Conservation (phyloP, 2,329 filamentous ascomycete species). For the Aspergillus sp. region DNA sequence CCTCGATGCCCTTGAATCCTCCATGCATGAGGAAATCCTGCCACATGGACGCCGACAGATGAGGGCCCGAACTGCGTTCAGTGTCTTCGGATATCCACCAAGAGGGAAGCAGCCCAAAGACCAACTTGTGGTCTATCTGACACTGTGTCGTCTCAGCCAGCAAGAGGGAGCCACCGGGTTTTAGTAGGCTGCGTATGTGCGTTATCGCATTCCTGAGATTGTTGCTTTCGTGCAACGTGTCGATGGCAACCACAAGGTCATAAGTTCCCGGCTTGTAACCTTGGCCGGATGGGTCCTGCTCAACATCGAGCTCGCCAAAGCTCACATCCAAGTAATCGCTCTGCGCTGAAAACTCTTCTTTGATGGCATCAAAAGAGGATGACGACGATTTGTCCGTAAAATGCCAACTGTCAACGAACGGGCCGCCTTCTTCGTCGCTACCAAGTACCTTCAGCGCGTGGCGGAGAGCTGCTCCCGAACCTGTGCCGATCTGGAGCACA, state of each 20-base stretch:
- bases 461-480: conserved; percentile 2
- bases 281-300: conserved; percentile 12
- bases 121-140: conserved; percentile 2
- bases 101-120: conserved; percentile 12
- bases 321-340: conserved; percentile 4
- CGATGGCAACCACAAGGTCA: conserved; percentile 17
- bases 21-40: too few relatives aligned
- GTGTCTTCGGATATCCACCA: conserved; percentile 13
- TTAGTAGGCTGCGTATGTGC: conserved; percentile 11
- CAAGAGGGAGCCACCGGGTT: too few relatives aligned
- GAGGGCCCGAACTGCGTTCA: too few relatives aligned
- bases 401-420: conserved; percentile 4
- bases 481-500: conserved; percentile 15
- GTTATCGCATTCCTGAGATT: conserved; percentile 3
- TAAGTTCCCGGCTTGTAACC: conserved; percentile 15
- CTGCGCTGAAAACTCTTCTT: conserved; percentile 6
- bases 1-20: too few relatives aligned
- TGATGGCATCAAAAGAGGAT: conserved; percentile 9
- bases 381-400: conserved; percentile 16
- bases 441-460: background rate
- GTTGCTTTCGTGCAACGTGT: conserved; percentile 10
- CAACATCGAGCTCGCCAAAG: conserved; percentile 14
- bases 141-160: too few relatives aligned
- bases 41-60: too few relatives aligned
- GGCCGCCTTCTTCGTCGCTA: background rate